Evolutionary conservation across 371 early-diverging fungal species (phyloP), one percentile per base, ranked within the genome.

Genomic region (Mucor indicus): DNA sequence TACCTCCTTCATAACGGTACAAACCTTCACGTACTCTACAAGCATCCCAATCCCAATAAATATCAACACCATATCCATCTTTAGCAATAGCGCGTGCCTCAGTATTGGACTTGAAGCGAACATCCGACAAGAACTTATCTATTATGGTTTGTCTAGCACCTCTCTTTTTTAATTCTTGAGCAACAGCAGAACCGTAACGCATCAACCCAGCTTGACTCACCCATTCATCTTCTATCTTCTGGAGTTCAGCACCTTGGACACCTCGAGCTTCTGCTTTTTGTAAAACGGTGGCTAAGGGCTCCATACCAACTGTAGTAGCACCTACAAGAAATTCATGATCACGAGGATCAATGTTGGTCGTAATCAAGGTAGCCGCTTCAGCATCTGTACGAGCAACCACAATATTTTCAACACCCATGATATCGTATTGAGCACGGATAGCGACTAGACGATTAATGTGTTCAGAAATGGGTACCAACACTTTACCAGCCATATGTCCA

Each of bases 401-500:
- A 37, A 97, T 50, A 62, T 89, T 96, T 64, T 97, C 96, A 43
- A 91, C 91, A 31, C 94, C 96, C 96, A 98, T 96, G 62, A 98
- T 94, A 72, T 98, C 98, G 62, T 89, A 94, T 80, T 98, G 97
- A 45, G 93, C 88, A 65, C 98, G 92, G 65, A 90, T 85, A 55
- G 97, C 97, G 21, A 96, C 87, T 44, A 98, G 76, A 44, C 98
- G 91, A 81, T 92, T 95, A 77, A 97, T 96, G 78, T 98, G 98
- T 67, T 98, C 97, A 16, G 87, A 83, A 40, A 93, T 91, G 24
- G 98, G 96, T 9, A 98, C 98, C 21, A 98, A 75, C 19, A 98
- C 98, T 72, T 98, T 98, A 55, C 98, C 98, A 40, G 96, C 97
- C 96, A 98, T 95, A 76, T 98, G 98, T 16, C 98, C 97, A 72